These are phyloP conservation scores for Nematodospora anomalae DNA, from an alignment of 1,139 yeast species.

Conservation along the genomic window DNA sequence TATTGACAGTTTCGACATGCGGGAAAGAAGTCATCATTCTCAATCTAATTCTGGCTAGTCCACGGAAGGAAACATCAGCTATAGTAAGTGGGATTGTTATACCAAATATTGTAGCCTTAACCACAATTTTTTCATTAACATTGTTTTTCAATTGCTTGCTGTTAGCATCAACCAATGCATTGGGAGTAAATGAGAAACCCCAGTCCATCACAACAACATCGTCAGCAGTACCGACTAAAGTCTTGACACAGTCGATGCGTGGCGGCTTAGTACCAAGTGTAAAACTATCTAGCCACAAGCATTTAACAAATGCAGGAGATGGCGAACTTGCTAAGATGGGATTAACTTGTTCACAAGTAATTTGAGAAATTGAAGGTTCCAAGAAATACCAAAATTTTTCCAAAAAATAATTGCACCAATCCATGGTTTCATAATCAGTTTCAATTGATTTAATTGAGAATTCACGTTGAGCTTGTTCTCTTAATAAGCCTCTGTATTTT, in stretches of 20 bases:
- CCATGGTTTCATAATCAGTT: conserved; percentile 88
- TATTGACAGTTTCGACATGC: conserved; percentile 85
- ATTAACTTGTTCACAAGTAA: conserved; percentile 81
- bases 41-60: conserved; percentile 73
- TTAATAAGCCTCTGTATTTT: conserved; percentile 67
- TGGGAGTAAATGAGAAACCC: conserved; percentile 89
- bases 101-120: conserved; percentile 69
- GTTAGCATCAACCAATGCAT: conserved; percentile 77
- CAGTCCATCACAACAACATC: conserved; percentile 97
- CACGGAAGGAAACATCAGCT: conserved; percentile 62
- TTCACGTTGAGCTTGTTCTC: conserved; percentile 85
- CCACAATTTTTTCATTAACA: conserved; percentile 76
- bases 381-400: conserved; percentile 88
- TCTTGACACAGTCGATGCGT: conserved; percentile 83
- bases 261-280: conserved; percentile 96
- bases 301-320: conserved; percentile 80
- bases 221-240: conserved; percentile 81
- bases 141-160: conserved; percentile 78
- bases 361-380: conserved; percentile 88
- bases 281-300: conserved; percentile 82
- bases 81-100: conserved; percentile 62
- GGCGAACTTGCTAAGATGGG: conserved; percentile 73
- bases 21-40: conserved; percentile 91
- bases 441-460: conserved; percentile 78
- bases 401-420: conserved; percentile 86